Evolutionary conservation across 371 early-diverging fungal species (phyloP).

Genomic region (Mortierella sp.): DNA sequence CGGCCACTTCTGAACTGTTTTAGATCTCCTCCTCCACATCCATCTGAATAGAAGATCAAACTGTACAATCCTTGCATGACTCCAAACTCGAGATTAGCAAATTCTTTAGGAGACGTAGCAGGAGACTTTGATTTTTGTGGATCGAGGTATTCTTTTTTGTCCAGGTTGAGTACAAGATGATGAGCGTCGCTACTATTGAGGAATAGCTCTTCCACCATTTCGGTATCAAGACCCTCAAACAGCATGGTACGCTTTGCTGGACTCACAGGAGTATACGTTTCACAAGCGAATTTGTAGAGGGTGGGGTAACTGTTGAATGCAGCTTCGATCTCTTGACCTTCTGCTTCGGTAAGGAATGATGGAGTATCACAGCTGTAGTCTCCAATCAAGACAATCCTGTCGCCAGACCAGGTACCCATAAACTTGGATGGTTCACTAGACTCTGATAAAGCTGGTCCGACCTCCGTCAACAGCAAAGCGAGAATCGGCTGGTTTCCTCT

Average conservation of each 20-base stretch:
- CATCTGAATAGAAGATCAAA: constrained; percentile 7
- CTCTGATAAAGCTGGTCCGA: background rate
- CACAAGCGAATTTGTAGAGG: background rate
- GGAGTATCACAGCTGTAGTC: background rate
- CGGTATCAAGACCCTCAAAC: background rate
- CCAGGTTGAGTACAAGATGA: constrained; percentile 10
- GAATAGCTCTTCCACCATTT: background rate
- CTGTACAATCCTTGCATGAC: constrained; percentile 16
- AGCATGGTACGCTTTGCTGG: background rate
- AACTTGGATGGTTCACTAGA: background rate
- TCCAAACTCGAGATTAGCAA: background rate
- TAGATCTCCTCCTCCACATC: background rate
- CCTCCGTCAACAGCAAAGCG: background rate
- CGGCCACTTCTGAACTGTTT: background rate
- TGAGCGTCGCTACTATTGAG: background rate
- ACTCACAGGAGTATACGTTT: background rate
- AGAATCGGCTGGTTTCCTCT: background rate
- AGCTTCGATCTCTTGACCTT: background rate
- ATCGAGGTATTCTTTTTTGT: constrained; percentile 4
- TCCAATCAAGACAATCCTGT: constrained; percentile 6
- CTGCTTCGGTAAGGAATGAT: background rate
- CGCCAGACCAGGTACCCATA: constrained; percentile 9
- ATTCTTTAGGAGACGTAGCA: background rate
- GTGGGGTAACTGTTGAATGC: too few relatives aligned
- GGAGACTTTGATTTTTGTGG: background rate